phyloP scores from a whole-genome alignment of 2,329 filamentous ascomycete species.

The Phialophora chinensis region DNA sequence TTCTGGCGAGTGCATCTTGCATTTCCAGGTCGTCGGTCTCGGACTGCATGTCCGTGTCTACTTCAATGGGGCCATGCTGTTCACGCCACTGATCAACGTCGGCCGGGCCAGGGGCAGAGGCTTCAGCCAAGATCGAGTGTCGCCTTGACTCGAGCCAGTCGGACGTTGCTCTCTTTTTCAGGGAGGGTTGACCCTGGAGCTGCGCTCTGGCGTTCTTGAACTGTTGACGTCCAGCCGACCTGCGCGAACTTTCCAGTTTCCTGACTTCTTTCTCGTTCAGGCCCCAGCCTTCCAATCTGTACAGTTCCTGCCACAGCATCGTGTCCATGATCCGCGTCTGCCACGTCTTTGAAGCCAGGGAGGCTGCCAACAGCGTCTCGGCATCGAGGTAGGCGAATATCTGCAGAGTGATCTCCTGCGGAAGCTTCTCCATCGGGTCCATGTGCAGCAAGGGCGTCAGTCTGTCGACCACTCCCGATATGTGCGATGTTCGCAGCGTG shows the following conservation, averaged over 20 bases:
- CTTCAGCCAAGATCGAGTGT: slow-evolving; percentile 36
- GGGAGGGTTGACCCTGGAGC: slow-evolving; percentile 55
- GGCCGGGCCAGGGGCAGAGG: slow-evolving; percentile 22
- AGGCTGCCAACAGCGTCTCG: slow-evolving; percentile 77
- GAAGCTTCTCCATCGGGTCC: slow-evolving; percentile 84
- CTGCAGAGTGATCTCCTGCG: slow-evolving; percentile 87
- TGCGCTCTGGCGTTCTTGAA: slow-evolving; percentile 54
- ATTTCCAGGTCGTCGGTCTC: slow-evolving; percentile 53
- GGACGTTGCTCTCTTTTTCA: slow-evolving; percentile 59
- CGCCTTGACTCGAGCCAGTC: slow-evolving; percentile 50
- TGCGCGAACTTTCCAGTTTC: slow-evolving; percentile 64
- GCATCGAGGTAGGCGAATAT: slow-evolving; percentile 87
- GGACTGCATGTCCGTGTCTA: slow-evolving; percentile 44
- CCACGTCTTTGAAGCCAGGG: slow-evolving; percentile 81
- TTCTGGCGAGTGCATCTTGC: slow-evolving; percentile 44
- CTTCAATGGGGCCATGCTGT: slow-evolving; percentile 57
- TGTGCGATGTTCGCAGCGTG: slow-evolving; percentile 77
- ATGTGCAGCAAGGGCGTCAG: slow-evolving; percentile 86
- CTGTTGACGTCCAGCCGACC: slow-evolving; percentile 39
- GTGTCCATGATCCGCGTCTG: slow-evolving; percentile 79
- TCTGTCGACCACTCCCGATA: slow-evolving; percentile 79
- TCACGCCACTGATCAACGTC: slow-evolving; percentile 48
- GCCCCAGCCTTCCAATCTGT: slow-evolving; percentile 85
- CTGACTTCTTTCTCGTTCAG: slow-evolving; percentile 70
- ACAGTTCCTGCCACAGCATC: slow-evolving; percentile 83